phyloP scores from a whole-genome alignment of 73 alveolate species.

The Symbiodinium pilosum region DNA sequence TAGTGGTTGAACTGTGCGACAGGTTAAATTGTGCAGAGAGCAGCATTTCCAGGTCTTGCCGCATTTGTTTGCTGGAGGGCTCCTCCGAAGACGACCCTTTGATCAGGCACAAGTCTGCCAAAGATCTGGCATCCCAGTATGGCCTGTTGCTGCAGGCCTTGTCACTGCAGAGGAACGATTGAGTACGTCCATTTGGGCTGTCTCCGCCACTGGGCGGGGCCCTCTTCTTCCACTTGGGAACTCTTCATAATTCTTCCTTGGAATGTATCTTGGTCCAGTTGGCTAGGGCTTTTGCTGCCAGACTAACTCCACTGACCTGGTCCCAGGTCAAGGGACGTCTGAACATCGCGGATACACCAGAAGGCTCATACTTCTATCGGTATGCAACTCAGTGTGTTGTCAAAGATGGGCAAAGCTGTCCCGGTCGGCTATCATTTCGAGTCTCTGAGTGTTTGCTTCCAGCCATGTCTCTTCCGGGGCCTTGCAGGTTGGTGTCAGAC shows the following conservation, averaged over 20 bases:
- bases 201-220: constrained; percentile 76
- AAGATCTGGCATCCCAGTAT: not conserved
- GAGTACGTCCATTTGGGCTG: constrained; percentile 93
- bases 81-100: constrained; percentile 53
- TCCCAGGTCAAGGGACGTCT: constrained; percentile 81
- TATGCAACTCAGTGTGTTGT: not conserved
- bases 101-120: not conserved
- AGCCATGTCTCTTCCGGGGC: too few relatives aligned
- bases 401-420: too few relatives aligned
- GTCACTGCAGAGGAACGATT: constrained; percentile 91
- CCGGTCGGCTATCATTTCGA: too few relatives aligned
- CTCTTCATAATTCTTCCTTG: not conserved
- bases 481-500: too few relatives aligned
- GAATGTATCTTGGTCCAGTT: too few relatives aligned
- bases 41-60: constrained; percentile 41
- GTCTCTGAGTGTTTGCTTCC: too few relatives aligned
- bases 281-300: not conserved
- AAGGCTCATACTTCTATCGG: constrained; percentile 93
- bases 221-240: too few relatives aligned
- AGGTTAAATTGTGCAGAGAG: not conserved
- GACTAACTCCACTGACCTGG: not conserved
- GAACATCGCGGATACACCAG: constrained; percentile 87
- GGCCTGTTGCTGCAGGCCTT: constrained; percentile 60
- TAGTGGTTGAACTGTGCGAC: too few relatives aligned
- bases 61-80: constrained; percentile 92